Evolutionary conservation across 2,329 filamentous ascomycete species (phyloP).

Genomic region (Didymella sp.): DNA sequence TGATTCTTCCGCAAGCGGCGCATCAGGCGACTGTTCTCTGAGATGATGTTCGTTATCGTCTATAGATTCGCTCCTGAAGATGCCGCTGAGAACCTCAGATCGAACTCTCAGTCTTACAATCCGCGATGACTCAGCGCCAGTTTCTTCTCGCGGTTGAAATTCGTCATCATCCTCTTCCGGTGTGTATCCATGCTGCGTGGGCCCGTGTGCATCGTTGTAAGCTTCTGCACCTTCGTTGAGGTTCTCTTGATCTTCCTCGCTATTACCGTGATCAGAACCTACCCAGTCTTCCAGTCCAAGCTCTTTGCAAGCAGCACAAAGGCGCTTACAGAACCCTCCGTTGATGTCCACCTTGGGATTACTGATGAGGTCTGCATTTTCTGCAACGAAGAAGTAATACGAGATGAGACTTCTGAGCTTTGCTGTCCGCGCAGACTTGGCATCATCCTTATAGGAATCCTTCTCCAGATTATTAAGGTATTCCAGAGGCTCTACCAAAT

Average conservation of each 20-base stretch:
- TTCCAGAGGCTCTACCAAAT: slow-evolving; percentile 4
- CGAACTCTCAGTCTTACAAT: neutral
- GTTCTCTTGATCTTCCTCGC: neutral
- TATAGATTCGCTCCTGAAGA: neutral
- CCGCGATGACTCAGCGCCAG: neutral
- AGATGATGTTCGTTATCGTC: too few species aligned
- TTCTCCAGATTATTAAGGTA: slow-evolving; percentile 10
- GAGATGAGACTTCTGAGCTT: slow-evolving; percentile 17
- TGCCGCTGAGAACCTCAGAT: neutral
- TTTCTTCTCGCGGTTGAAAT: neutral
- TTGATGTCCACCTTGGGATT: neutral
- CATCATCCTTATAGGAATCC: neutral
- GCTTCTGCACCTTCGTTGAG: neutral
- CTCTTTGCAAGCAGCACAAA: slow-evolving; percentile 9
- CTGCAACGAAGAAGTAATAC: slow-evolving; percentile 24
- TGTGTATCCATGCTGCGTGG: neutral
- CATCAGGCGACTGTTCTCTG: neutral
- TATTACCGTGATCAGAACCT: neutral
- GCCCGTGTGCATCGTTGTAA: neutral
- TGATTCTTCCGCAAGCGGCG: neutral
- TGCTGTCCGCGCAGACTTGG: neutral
- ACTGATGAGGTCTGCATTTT: slow-evolving; percentile 17
- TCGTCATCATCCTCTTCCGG: neutral
- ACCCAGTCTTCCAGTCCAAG: neutral
- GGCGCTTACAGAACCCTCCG: slow-evolving; percentile 1